Percentiles rank a stretch among this genome's conserved stretches.
Conservation (phyloP, 2,329 filamentous ascomycete species). For the Hortaea werneckii region DNA sequence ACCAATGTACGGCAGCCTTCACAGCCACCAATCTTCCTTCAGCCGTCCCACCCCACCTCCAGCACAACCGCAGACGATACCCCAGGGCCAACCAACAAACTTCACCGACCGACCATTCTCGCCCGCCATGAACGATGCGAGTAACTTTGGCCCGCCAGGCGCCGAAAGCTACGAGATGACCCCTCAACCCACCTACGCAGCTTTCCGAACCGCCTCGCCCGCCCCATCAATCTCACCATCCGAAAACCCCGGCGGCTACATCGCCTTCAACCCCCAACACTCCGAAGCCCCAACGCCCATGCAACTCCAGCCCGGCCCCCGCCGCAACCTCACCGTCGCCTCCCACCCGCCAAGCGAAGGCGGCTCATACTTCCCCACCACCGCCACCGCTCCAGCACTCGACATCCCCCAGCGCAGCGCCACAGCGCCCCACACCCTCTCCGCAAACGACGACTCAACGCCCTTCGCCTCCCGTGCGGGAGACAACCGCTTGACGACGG, state of each 20-base stretch:
- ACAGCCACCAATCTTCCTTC: conserved; percentile 17
- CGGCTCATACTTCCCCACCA: conserved; percentile 10
- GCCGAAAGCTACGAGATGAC: conserved; percentile 25
- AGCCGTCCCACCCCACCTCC: conserved; percentile 8
- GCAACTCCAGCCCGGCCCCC: conserved; percentile 6
- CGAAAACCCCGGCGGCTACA: conserved; percentile 13
- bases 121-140: conserved; percentile 1
- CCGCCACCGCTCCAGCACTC: background rate
- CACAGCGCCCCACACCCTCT: conserved; percentile 8
- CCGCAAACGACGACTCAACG: background rate
- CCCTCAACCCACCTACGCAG: conserved; percentile 8
- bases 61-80: background rate
- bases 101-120: conserved; percentile 9
- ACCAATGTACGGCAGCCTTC: conserved; percentile 13
- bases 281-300: conserved; percentile 5
- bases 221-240: background rate
- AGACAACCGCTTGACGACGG: conserved; percentile 6
- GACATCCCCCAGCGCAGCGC: conserved; percentile 12
- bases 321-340: conserved; percentile 12
- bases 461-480: background rate
- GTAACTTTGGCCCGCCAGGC: conserved; percentile 2
- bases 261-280: conserved; percentile 23
- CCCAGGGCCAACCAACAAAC: background rate
- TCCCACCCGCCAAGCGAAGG: conserved; percentile 4
- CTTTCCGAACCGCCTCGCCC: background rate